Evolutionary conservation across 805 yeast genomes (phyloP), one percentile per base, ranked within the genome.

Genomic region (Sugiyamaella smithiae): DNA sequence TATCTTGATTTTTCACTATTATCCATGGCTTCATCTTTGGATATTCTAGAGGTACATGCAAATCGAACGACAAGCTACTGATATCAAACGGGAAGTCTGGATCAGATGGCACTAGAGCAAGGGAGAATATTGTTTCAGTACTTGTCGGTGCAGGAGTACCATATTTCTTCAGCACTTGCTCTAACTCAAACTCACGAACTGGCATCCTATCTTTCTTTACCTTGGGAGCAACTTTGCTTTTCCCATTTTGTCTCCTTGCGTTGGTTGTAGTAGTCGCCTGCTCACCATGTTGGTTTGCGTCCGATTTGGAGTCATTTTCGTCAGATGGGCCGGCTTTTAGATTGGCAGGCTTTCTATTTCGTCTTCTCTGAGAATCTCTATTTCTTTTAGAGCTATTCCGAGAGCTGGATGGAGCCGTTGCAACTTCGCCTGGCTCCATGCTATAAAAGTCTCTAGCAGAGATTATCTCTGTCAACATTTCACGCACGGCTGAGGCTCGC

Each of bases 51-150:
- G 91, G 88, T 2, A 85, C 68, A 32, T 71, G 64, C 26, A 85
- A 62, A 40, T 78, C 74, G 26, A 84, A 58, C 43, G 76, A 73
- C 48, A 85, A 68, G n/a, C 62, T 57, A 2, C 73, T 74, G 25
- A 85, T 63, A 46, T 82, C 88, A 58, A 72, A 84, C 0, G 89
- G 84, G 59, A 85, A 85, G 40, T 84, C 85, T 0, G 89, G 89
- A 60, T 84, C 90, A 0, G 82, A 71, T 0, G 90, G 90, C 6
- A 43, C 49, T 28, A 67, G 37, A 5, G 47, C 19, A 8, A 58
- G 19, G 7, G 43, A 17, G 22, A 28, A 47, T 11, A 3, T 16
- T 4, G 37, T 28, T 8, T 35, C 12, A 4, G 38, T n/a, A 14
- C 22, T 35, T 5, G 12, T 19, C 9, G 16, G 22, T 14, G 22